A percentile compares a stretch with the other conserved stretches of the same genome.
Conservation (phyloP, 78 protist species). For the Guillardia theta region DNA sequence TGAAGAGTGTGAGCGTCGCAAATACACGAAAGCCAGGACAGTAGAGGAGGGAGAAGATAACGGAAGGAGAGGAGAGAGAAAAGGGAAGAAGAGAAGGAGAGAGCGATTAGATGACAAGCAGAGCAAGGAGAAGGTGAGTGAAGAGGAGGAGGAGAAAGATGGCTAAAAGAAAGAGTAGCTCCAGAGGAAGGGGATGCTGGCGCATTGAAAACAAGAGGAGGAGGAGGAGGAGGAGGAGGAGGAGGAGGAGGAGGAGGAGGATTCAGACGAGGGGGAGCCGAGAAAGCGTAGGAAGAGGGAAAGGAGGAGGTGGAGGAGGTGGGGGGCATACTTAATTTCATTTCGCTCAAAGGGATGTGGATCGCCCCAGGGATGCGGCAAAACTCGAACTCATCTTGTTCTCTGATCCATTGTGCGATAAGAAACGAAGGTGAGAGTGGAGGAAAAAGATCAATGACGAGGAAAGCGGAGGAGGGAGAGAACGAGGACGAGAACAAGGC, state of each 20-base stretch:
- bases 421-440: not conserved
- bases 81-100: not conserved
- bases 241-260: not conserved
- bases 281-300: not conserved
- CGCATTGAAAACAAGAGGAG: no score
- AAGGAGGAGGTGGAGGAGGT: not conserved
- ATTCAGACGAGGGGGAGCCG: no score
- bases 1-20: not conserved
- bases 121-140: not conserved
- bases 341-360: not conserved
- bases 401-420: not conserved
- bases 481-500: not conserved
- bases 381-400: not conserved
- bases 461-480: not conserved
- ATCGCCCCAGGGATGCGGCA: not conserved
- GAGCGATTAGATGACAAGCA: not conserved
- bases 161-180: no score
- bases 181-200: no score
- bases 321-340: not conserved
- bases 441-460: not conserved
- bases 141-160: not conserved
- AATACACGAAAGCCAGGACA: not conserved
- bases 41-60: not conserved
- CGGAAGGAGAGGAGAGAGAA: not conserved
- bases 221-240: not conserved